Conservation (phyloP, 148 eudicot species). For the Rhododendron molle region DNA sequence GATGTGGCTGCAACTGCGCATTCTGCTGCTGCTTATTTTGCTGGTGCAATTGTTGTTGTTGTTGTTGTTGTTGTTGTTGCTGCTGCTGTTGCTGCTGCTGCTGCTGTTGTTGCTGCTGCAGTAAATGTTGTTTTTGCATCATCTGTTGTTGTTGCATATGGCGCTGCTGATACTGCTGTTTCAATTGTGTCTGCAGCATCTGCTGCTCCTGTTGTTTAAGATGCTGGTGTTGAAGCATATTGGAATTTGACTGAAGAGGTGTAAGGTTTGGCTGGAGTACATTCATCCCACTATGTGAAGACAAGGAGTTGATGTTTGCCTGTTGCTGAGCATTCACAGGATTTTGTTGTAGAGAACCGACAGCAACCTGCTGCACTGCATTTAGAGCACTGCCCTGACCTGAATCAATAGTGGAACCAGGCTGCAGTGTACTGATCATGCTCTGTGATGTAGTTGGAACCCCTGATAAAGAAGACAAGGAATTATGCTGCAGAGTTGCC, state of each 20-base stretch:
- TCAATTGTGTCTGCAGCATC: conserved; percentile 31
- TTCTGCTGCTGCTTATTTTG: conserved; percentile 60
- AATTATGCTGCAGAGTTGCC: conserved; percentile 54
- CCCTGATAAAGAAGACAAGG: conserved; percentile 51
- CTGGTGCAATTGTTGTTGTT: conserved; percentile 42
- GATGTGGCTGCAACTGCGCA: conserved; percentile 58
- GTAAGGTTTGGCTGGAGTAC: conserved; percentile 48
- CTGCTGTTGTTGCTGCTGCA: conserved; percentile 57
- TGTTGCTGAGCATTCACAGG: conserved; percentile 59
- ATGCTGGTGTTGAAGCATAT: conserved; percentile 64
- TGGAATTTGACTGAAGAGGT: conserved; percentile 54
- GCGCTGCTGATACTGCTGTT: conserved; percentile 37
- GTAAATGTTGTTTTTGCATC: conserved; percentile 43
- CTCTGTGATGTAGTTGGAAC: conserved; percentile 56
- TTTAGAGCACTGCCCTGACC: conserved; percentile 56
- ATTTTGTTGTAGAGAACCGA: conserved; percentile 68
- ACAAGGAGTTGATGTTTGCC: conserved; percentile 44
- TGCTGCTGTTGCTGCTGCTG: conserved; percentile 44
- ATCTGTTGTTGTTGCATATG: conserved; percentile 54
- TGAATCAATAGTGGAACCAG: conserved; percentile 51
- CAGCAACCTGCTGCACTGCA: conserved; percentile 64
- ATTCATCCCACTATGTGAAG: conserved; percentile 58
- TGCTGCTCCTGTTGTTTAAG: conserved; percentile 70
- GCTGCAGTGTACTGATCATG: conserved; percentile 45
- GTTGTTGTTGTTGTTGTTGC: conserved; percentile 45